phyloP scores from a whole-genome alignment of 1,284 basidiomycete species.

The Cryptococcus sp. region DNA sequence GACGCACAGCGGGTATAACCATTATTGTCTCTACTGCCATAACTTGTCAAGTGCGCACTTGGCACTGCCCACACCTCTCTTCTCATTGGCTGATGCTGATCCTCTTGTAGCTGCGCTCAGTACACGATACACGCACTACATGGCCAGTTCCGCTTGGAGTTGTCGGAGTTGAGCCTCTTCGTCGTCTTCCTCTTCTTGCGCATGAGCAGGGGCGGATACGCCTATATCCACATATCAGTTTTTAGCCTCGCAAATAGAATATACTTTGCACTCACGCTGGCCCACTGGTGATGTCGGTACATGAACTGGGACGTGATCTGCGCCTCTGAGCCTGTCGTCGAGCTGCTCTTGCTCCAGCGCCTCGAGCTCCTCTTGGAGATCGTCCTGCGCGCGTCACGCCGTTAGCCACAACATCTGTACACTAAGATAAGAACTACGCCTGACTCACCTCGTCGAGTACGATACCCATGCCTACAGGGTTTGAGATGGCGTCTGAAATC shows the following conservation, averaged over 20 bases:
- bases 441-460: constrained; percentile 70
- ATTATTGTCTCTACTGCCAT: too few relatives aligned
- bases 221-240: constrained; percentile 1
- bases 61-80: too few relatives aligned
- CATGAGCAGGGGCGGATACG: constrained; percentile 42
- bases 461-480: constrained; percentile 66
- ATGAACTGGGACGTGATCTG: constrained; percentile 88
- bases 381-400: constrained; percentile 61
- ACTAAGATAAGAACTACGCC: background rate
- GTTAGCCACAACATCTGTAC: background rate
- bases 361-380: constrained; percentile 78
- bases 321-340: constrained; percentile 81
- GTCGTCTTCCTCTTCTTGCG: constrained; percentile 74
- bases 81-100: too few relatives aligned
- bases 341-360: constrained; percentile 91
- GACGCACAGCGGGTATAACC: too few relatives aligned
- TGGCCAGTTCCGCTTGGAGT: constrained; percentile 87
- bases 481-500: constrained; percentile 91
- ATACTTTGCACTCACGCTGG: constrained; percentile 58
- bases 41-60: too few relatives aligned
- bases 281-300: constrained; percentile 66
- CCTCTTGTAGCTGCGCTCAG: too few relatives aligned
- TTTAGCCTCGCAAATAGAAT: constrained; percentile 45
- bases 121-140: constrained; percentile 56
- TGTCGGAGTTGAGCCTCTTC: constrained; percentile 90